A percentile compares a stretch with the other conserved stretches of the same genome.
phyloP scores from a whole-genome alignment of 1,284 basidiomycete genomes.

The Ceratobasidium sp. region DNA sequence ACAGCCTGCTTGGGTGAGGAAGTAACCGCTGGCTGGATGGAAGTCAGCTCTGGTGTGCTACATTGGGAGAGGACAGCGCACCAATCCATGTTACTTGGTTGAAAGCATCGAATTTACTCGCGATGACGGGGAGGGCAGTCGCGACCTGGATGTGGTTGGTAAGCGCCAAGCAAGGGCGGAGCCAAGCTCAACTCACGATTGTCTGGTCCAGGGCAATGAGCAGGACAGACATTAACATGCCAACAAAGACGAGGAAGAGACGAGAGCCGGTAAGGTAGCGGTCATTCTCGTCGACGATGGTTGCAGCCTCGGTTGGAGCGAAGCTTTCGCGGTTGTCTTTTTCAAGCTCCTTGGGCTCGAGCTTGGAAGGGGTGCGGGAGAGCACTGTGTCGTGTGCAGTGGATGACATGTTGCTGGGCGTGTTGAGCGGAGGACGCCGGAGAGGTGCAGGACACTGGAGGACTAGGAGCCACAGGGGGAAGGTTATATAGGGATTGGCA shows the following conservation, averaged over 20 bases:
- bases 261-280: slow-evolving; percentile 45
- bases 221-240: slow-evolving; percentile 48
- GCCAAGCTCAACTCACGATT: slow-evolving; percentile 45
- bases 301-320: slow-evolving; percentile 16
- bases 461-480: not conserved
- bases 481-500: slow-evolving; percentile 8
- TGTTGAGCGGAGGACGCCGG: not conserved
- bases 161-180: slow-evolving; percentile 7
- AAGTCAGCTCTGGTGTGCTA: not conserved
- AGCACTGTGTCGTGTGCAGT: not conserved
- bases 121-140: slow-evolving; percentile 47
- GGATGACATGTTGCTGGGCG: slow-evolving; percentile 19
- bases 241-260: slow-evolving; percentile 48
- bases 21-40: slow-evolving; percentile 32
- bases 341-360: slow-evolving; percentile 25
- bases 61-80: not conserved
- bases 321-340: slow-evolving; percentile 38
- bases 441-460: slow-evolving; percentile 3
- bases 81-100: slow-evolving; percentile 43
- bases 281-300: slow-evolving; percentile 28
- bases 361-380: slow-evolving; percentile 17
- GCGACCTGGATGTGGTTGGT: slow-evolving; percentile 40
- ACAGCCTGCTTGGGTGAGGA: slow-evolving; percentile 45
- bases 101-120: slow-evolving; percentile 45
- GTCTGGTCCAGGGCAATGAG: slow-evolving; percentile 49